Base-by-base conservation (phyloP, 208 protist species). In the Vickermania ingenoplastis region DNA sequence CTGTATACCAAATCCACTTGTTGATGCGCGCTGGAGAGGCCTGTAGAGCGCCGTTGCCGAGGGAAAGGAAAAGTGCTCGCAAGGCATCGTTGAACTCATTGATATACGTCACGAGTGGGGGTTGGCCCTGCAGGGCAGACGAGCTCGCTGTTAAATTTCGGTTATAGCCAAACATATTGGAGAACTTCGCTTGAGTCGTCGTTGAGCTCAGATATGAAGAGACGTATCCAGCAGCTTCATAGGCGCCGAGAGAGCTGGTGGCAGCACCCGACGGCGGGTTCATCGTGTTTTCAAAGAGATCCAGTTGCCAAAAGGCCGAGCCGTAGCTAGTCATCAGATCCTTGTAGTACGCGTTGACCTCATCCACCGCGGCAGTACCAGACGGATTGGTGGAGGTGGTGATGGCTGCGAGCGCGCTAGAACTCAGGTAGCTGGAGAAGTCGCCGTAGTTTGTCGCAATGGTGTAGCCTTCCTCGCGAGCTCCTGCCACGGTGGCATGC, bases 141-240 rank as follows among this genome's bases (percentile, higher is more conserved):
- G 50, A 54, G 7, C 7, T 13, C 5, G 50, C 7, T 25, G 50
- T 54, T 25, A 54, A 26, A 13, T 26, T 26, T 54, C 50, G 50
- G 23, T 54, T 54, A 25, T 54, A 54, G 50, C 21, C 50, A 54
- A 28, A 54, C 11, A 54, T 54, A 25, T 54, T 54, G 21, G 50
- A 28, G 21, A 54, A 17, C 7, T 17, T 54, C 11, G n/a, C 50
- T 17, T 17, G 11, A 13, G 50, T 54, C 5, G 24, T 26, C 5
- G 24, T 54, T 17, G 21, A 7, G 50, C n/a, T 54, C 21, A 54
- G 23, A 21, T 54, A 54, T 5, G 50, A 54, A 21, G 21, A 28
- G n/a, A 26, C 50, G 22, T 54, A 54, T 7, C 21, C 50, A 13
- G 50, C 50, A 13, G 13, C 50, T 21, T 28, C 7, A 26, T 54